These are phyloP conservation scores for Russula olivacea DNA, from an alignment of 768 basidiomycete species.

Conservation along the genomic window DNA sequence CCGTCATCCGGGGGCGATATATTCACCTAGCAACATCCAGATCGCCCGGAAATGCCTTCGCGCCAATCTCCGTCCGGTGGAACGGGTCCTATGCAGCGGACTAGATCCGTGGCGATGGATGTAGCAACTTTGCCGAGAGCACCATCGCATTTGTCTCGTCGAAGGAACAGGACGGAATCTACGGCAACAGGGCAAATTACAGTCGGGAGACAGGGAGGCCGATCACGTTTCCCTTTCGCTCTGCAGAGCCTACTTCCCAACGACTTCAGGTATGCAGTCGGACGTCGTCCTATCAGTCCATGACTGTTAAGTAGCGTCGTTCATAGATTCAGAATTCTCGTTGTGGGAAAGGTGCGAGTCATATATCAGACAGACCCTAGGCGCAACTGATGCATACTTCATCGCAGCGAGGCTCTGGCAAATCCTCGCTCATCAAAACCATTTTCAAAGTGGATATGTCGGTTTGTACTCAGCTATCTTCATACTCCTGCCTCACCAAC, in stretches of 20 bases:
- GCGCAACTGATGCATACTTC: not conserved
- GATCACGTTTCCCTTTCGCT: not conserved
- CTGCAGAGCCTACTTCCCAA: slow-evolving; percentile 1
- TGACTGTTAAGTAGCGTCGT: not conserved
- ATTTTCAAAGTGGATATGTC: slow-evolving; percentile 8
- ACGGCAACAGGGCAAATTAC: not conserved
- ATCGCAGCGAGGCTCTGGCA: slow-evolving; percentile 2
- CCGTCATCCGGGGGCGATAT: not conserved
- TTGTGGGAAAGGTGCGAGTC: slow-evolving; percentile 10
- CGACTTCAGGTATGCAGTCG: slow-evolving; percentile 2
- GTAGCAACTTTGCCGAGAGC: too few relatives aligned
- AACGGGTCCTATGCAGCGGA: not conserved
- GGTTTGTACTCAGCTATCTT: not conserved
- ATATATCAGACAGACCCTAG: too few relatives aligned
- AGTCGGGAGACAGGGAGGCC: too few relatives aligned
- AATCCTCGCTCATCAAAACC: slow-evolving; percentile 7
- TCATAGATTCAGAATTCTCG: slow-evolving; percentile 14
- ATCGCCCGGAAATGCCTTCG: not conserved
- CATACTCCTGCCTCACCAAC: not conserved
- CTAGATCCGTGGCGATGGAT: not conserved
- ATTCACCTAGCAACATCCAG: not conserved
- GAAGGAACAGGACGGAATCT: not conserved
- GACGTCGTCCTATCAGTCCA: not conserved
- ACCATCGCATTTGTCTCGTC: too few relatives aligned
- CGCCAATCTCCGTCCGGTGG: not conserved